Evolutionary conservation across 768 basidiomycete species (phyloP).

Genomic region (Candolleomyces aberdarensis): DNA sequence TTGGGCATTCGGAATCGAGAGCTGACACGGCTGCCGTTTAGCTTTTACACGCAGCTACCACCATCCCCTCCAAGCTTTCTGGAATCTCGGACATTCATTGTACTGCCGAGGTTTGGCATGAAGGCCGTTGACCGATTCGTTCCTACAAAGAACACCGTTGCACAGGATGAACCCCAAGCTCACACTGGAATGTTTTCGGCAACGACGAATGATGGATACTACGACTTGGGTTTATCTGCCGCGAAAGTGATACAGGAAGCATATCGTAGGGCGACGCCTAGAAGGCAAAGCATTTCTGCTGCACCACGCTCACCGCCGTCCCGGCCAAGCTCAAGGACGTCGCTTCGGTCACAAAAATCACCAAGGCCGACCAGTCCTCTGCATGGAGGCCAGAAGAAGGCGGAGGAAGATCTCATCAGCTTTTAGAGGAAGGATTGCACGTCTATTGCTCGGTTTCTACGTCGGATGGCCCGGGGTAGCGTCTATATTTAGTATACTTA

Average conservation of each 20-base stretch:
- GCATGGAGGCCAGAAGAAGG: constrained; percentile 4
- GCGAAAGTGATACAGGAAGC: constrained; percentile 62
- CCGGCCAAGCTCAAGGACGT: neutral
- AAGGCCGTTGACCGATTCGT: constrained; percentile 53
- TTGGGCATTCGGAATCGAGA: neutral
- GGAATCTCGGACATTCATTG: constrained; percentile 68
- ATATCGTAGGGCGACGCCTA: constrained; percentile 24
- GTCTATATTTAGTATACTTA: neutral
- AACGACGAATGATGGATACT: constrained; percentile 85
- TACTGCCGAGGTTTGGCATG: constrained; percentile 60
- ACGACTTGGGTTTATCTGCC: constrained; percentile 72
- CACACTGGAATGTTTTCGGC: constrained; percentile 88
- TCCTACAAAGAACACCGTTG: constrained; percentile 62
- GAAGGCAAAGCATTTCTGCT: neutral
- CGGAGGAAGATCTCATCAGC: constrained; percentile 12
- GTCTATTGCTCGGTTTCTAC: neutral
- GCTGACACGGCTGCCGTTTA: constrained; percentile 23
- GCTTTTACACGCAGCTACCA: constrained; percentile 80
- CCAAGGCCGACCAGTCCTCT: neutral
- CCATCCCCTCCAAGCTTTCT: constrained; percentile 56
- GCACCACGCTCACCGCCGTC: neutral
- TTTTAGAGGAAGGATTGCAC: constrained; percentile 2
- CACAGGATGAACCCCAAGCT: constrained; percentile 75
- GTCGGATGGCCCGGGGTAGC: neutral
- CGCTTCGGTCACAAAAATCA: neutral